Evolutionary conservation across 345 rosid genomes (phyloP).

Genomic region (Trapa bicornis): DNA sequence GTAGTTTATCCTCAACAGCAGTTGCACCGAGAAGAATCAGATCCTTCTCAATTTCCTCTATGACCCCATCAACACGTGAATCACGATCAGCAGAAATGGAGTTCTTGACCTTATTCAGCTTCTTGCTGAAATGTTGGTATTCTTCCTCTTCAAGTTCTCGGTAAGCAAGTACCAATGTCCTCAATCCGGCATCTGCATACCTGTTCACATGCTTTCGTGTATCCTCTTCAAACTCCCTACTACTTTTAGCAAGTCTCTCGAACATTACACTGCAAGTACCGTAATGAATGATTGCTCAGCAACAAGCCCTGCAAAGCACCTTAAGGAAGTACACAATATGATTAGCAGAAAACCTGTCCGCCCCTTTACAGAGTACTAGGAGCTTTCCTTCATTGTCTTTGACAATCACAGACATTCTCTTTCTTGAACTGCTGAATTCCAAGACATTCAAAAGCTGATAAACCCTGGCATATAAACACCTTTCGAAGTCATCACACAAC

Average conservation of each 20-base stretch:
- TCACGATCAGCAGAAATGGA: conserved; percentile 59
- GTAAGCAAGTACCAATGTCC: conserved; percentile 77
- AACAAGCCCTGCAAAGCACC: conserved; percentile 4
- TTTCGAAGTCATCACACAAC: conserved; percentile 3
- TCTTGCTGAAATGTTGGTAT: conserved; percentile 36
- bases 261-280: conserved; percentile 59
- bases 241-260: conserved; percentile 55
- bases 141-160: conserved; percentile 69
- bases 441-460: conserved; percentile 54
- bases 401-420: conserved; percentile 88
- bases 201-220: conserved; percentile 56
- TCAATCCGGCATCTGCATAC: conserved; percentile 88
- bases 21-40: conserved; percentile 83
- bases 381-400: conserved; percentile 56
- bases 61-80: conserved; percentile 34
- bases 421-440: conserved; percentile 70
- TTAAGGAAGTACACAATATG: conserved; percentile 1
- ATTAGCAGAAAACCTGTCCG: conserved; percentile 58
- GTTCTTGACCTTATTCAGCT: conserved; percentile 56
- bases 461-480: conserved; percentile 34
- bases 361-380: conserved; percentile 64
- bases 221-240: conserved; percentile 39
- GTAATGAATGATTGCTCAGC: conserved; percentile 1
- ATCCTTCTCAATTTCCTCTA: conserved; percentile 59
- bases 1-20: conserved; percentile 94